Base-by-base conservation (phyloP, 176 grass and related monocot species). In the Oryza meyeriana region DNA sequence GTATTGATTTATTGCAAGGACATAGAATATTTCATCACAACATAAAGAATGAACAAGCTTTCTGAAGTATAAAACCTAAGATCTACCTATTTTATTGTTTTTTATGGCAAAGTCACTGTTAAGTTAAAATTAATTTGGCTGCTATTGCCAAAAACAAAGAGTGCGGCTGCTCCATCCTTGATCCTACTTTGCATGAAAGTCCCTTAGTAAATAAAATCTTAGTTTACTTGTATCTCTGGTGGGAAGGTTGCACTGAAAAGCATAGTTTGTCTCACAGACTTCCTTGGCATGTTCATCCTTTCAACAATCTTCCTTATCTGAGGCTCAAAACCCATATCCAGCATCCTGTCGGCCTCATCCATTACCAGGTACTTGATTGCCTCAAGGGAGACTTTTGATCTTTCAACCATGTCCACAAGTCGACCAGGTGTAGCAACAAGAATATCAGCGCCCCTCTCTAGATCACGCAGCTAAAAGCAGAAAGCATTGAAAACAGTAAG, bases 281-380 rank as follows among this genome's bases (percentile, higher is more conserved):
- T 76, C 40, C 61, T 83, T 35, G 90, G 95, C 92, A 98, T 94
- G 38, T 76, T 83, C 77, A 92, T 94, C 81, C 82, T 77, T 32
- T 89, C 88, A 79, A 94, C 81, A 47, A 98, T 91, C 75, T 80
- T 94, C 42, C 92, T 87, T 66, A 94, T 94, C 86, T 93, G 90
- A 82, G 86, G 92, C 71, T 98, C 95, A 81, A 98, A 98, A 7
- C 95, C 95, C 95, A 98, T 93, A 90, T 98, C 92, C 70, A 98
- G 71, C 92, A 98, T 98, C 85, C 95, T 94, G 63, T 98, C 95
- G 18, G 95, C 92, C 71, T 94, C 92, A 62, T 98, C 95, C 62
- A 94, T 77, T 85, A 91, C 63, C 36, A 98, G 69, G 71, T 88
- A 94, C 90, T 85, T 83, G 57, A 98, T 92, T 67, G 48, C 78